Conservation (phyloP, 2,329 filamentous ascomycete species). For the Microsporum ferrugineum region DNA sequence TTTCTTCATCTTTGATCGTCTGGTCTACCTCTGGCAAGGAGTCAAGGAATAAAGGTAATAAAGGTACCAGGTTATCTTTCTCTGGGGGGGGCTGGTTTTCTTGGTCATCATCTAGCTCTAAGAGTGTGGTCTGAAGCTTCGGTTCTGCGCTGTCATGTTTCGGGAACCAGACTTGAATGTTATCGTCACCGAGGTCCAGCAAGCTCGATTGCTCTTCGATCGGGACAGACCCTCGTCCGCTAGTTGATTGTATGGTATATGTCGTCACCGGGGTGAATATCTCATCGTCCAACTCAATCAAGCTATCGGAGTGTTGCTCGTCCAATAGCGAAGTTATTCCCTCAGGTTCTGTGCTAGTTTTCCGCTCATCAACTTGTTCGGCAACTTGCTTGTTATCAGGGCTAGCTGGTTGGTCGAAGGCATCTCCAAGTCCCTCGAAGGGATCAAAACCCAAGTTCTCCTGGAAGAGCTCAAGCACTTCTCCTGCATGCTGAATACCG, state of each 20-base stretch:
- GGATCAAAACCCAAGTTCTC: slow-evolving; percentile 8
- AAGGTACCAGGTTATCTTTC: neutral
- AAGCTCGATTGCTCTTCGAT: slow-evolving; percentile 1
- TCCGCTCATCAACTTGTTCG: neutral
- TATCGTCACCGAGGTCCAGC: slow-evolving; percentile 5
- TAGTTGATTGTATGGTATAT: neutral
- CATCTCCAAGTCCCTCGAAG: slow-evolving; percentile 6
- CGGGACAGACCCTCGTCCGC: neutral
- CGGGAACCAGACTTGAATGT: neutral
- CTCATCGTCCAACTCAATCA: slow-evolving; percentile 2
- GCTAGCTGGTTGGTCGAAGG: slow-evolving; percentile 5
- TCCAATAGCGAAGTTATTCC: neutral
- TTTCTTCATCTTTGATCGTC: neutral
- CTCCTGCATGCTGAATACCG: slow-evolving; percentile 26
- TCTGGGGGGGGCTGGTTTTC: neutral
- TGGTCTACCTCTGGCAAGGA: neutral
- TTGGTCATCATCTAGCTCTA: neutral
- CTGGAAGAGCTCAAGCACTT: slow-evolving; percentile 25
- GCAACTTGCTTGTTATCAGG: neutral
- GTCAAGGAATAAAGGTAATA: neutral
- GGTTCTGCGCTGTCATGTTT: neutral
- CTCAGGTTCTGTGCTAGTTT: neutral
- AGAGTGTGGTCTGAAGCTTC: too few species aligned
- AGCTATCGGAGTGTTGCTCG: neutral
- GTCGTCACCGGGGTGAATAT: neutral